Conservation (phyloP, 2,329 filamentous ascomycete genomes). For the Aspergillus proliferans region DNA sequence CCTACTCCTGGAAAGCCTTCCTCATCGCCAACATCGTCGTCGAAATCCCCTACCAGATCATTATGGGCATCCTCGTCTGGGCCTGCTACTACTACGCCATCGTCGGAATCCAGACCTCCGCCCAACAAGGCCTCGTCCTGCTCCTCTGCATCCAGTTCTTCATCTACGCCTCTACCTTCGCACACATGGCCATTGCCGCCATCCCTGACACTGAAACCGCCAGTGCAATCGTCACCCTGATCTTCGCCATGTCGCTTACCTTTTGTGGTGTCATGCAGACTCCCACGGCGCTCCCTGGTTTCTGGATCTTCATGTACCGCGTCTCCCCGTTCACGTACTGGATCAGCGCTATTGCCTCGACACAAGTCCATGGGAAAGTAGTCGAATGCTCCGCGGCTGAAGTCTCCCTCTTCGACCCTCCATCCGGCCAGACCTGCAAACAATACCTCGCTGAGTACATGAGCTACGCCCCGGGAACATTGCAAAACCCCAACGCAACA, state of each 20-base stretch:
- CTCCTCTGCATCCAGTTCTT: conserved; percentile 69
- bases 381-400: conserved; percentile 66
- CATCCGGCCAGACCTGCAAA: conserved; percentile 50
- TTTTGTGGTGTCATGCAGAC: conserved; percentile 66
- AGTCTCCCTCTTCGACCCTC: conserved; percentile 58
- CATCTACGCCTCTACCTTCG: conserved; percentile 74
- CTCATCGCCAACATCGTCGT: conserved; percentile 77
- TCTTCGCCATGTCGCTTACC: conserved; percentile 77
- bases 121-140: conserved; percentile 72
- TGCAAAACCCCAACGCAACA: conserved; percentile 46
- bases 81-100: conserved; percentile 83
- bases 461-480: conserved; percentile 44
- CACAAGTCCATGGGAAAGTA: conserved; percentile 60
- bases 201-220: conserved; percentile 66
- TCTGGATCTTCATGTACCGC: conserved; percentile 63
- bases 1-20: conserved; percentile 80
- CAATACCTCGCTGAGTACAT: conserved; percentile 55
- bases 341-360: conserved; percentile 60
- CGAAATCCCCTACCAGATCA: conserved; percentile 76
- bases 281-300: conserved; percentile 53
- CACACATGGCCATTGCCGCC: conserved; percentile 69
- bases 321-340: conserved; percentile 51
- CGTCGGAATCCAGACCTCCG: conserved; percentile 50
- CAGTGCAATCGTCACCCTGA: conserved; percentile 66
- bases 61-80: conserved; percentile 68